phyloP scores from a whole-genome alignment of 2,329 filamentous ascomycete species.

The Paraconiothyrium brasiliense region DNA sequence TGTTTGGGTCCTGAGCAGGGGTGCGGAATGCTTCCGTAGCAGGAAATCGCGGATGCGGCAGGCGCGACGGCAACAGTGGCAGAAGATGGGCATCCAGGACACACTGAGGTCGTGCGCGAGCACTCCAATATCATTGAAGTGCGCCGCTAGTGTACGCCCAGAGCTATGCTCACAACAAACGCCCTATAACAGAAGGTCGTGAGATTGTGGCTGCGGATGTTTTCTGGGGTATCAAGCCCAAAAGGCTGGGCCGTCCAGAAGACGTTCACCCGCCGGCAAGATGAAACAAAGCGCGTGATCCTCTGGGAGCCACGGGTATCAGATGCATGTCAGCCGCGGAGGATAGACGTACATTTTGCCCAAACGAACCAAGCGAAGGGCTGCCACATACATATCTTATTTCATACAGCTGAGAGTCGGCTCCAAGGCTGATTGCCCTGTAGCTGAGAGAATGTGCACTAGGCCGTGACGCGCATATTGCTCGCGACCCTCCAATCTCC shows the following conservation, averaged over 20 bases:
- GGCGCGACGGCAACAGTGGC: conserved; percentile 10
- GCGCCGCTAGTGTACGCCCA: not conserved
- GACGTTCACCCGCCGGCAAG: conserved; percentile 14
- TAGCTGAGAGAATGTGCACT: conserved; percentile 3
- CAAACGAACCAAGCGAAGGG: not conserved
- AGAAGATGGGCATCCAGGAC: not conserved
- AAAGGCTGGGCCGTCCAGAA: conserved; percentile 6
- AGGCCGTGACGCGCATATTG: conserved; percentile 15
- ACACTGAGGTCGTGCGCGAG: not conserved
- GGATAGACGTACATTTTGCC: conserved; percentile 4
- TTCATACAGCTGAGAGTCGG: conserved; percentile 4
- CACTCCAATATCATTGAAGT: not conserved
- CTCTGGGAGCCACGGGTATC: conserved; percentile 7
- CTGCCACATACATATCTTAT: not conserved
- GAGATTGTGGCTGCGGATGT: not conserved
- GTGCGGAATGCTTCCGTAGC: not conserved
- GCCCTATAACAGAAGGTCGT: not conserved
- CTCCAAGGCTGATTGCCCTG: conserved; percentile 8
- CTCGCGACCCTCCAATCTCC: conserved; percentile 14
- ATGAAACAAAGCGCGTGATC: conserved; percentile 11
- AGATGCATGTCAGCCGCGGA: conserved; percentile 1
- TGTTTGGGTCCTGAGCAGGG: not conserved
- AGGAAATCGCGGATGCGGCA: conserved; percentile 8
- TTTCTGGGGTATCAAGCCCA: conserved; percentile 1
- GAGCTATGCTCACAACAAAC: not conserved